Evolutionary conservation across 129 eudicot species (phyloP), one percentile per base, ranked within the genome.

Genomic region (Chrysanthemum seticuspe): DNA sequence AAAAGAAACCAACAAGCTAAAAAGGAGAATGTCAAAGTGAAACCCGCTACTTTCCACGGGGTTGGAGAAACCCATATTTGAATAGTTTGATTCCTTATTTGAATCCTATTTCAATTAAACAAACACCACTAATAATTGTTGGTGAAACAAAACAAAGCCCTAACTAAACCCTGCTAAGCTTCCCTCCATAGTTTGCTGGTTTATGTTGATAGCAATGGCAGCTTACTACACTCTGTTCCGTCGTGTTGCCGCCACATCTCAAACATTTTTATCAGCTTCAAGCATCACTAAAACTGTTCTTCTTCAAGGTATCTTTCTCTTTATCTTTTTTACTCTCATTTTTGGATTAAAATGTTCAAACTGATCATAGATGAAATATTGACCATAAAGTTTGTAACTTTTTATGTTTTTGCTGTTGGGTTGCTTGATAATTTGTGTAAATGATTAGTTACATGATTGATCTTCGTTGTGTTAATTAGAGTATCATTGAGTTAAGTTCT

Each of bases 191-290:
- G 10, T 48, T 47, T n/a, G 9, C 62, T 16, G 14, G 58, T 14
- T 21, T 14, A 8, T 7, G 6, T 49, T 52, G 9, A 13, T 53
- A 68, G 16, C 67, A 68, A 68, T 68, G 75, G 75, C 70, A 44
- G 54, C 68, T 40, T 40, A 1, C 62, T 68, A 18, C 68, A 49
- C 75, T 68, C 80, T 68, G 70, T 54, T 49, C 62, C 76, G 81
- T 50, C 71, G 71, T 4, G 2, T 70, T 44, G 10, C 45, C 45
- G 7, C 45, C 16, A 61, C 52, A 77, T 64, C 58, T 5, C 11
- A 7, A 36, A 40, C 7, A 47, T 64, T 70, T 51, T 29, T 62
- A 34, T 44, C 65, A 40, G 60, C 62, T 62, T 19, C 61, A 18
- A 70, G 40, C 64, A 69, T 5, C 63, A 44, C 71, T 47, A 60